Conservation (phyloP, 2,329 filamentous ascomycete genomes). For the Leptosphaerulina australis region DNA sequence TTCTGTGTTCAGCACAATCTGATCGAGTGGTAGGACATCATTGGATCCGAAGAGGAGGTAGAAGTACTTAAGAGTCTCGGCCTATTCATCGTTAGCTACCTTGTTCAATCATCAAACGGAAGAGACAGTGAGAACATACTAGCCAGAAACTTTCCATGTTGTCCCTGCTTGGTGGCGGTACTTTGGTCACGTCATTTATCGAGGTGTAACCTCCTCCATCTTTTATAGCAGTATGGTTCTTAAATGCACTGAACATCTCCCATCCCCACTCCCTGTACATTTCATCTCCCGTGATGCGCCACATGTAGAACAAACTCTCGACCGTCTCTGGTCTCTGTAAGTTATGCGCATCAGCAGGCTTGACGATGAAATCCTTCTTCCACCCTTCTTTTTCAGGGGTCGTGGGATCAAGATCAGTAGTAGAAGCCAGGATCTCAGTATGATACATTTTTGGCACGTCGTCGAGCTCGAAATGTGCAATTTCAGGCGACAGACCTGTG, state of each 20-base stretch:
- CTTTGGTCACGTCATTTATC: constrained; percentile 72
- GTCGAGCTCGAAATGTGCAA: constrained; percentile 84
- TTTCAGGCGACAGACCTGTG: constrained; percentile 92
- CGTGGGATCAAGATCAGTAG: constrained; percentile 40
- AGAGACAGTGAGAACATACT: constrained; percentile 57
- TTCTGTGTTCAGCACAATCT: constrained; percentile 94
- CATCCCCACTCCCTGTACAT: constrained; percentile 96
- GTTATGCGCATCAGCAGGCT: constrained; percentile 85
- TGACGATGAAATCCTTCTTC: constrained; percentile 79
- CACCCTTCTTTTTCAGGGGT: constrained; percentile 62
- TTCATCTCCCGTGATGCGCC: constrained; percentile 89
- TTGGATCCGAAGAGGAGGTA: constrained; percentile 89
- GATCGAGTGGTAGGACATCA: constrained; percentile 81
- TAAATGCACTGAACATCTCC: constrained; percentile 95
- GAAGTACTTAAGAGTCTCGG: constrained; percentile 97
- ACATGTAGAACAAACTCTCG: constrained; percentile 98
- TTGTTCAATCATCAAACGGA: neutral
- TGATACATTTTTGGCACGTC: constrained; percentile 67
- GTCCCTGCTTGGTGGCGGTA: constrained; percentile 74
- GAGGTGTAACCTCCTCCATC: constrained; percentile 83
- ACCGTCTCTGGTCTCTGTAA: constrained; percentile 94
- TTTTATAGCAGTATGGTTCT: constrained; percentile 80
- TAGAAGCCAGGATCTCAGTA: constrained; percentile 54
- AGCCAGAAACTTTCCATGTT: constrained; percentile 99
- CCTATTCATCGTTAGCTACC: constrained; percentile 56